A percentile compares a stretch with the other conserved stretches of the same genome.
phyloP scores from a whole-genome alignment of 2,329 filamentous ascomycete species.

The Cladobotryum mycophilum region DNA sequence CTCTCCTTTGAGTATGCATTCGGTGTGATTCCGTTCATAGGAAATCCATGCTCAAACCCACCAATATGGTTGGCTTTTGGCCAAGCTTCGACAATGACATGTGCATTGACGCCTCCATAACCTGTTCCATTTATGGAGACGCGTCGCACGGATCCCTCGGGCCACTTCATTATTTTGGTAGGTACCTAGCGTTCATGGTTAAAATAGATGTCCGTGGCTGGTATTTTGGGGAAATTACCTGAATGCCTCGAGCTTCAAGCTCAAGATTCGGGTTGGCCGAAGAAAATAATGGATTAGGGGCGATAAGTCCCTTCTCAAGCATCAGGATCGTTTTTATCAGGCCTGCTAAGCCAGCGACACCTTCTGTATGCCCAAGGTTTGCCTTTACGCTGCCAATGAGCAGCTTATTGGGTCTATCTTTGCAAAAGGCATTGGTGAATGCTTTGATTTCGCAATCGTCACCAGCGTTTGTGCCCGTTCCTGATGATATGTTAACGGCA shows the following conservation, averaged over 20 bases:
- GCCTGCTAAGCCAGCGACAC: slow-evolving; percentile 10
- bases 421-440: slow-evolving; percentile 8
- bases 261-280: slow-evolving; percentile 6
- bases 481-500: not conserved
- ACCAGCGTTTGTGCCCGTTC: slow-evolving; percentile 10
- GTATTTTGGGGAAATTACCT: not conserved
- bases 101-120: slow-evolving; percentile 18
- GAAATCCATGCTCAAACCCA: not conserved
- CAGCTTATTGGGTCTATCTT: slow-evolving; percentile 1
- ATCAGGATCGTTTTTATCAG: slow-evolving; percentile 9
- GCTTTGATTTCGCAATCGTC: slow-evolving; percentile 8
- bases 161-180: slow-evolving; percentile 12
- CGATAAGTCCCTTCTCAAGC: slow-evolving; percentile 10
- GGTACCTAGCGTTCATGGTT: slow-evolving; percentile 11
- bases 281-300: slow-evolving; percentile 7
- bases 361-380: slow-evolving; percentile 11
- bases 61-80: not conserved
- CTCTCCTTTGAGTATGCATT: not conserved
- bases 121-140: slow-evolving; percentile 19
- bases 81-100: slow-evolving; percentile 17
- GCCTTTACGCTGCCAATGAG: slow-evolving; percentile 9
- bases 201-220: not conserved
- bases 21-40: no score
- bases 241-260: not conserved
- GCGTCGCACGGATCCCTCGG: slow-evolving; percentile 9